Base-by-base conservation (phyloP, 1,284 basidiomycete species). In the Ganoderma multipileum region DNA sequence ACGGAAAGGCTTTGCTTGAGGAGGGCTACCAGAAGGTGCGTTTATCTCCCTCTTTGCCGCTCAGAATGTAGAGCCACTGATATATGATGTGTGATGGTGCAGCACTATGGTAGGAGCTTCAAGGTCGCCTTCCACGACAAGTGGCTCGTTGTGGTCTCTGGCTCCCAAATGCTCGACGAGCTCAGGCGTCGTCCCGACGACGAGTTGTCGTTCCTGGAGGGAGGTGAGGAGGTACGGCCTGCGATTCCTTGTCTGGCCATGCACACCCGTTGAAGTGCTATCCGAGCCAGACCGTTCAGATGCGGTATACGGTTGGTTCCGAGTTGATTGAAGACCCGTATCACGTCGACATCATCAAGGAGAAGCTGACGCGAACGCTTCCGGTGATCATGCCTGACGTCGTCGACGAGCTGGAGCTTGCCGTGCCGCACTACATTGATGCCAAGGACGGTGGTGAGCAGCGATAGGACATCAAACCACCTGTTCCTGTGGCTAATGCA, bases 81-180 rank as follows among this genome's bases (percentile, higher is more conserved):
- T n/a, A n/a, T n/a, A n/a, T n/a, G n/a, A n/a, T n/a, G n/a, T n/a
- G n/a, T n/a, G n/a, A n/a, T n/a, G n/a, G n/a, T n/a, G n/a, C n/a
- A 36, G 9, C 36, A 36, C 9, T 36, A 5, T 36, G 73, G 75
- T 1, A 61, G 64, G 0, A 36, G 28, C 42, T 71, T 82, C 72
- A 81, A 78, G 74, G 73, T 84, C 20, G 78, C 83, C 0, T 76
- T 79, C 71, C 72, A 79, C 50, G 78, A 80, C 23, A 68, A 72
- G 50, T 79, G 77, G 77, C 64, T 75, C 3, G 73, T 80, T 23
- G 55, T 79, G 11, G 72, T 73, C 30, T 71, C 39, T 30, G 72
- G 71, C 16, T 70, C 61, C 52, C 55, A 66, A 41, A 63, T 61
- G 66, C 68, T 41, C 7, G 11, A 41, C 14, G 39, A 41, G 39